Evolutionary conservation across 1,284 basidiomycete species (phyloP), one percentile per base, ranked within the genome.

Genomic region (Anthracocystis panici-leucophaei): DNA sequence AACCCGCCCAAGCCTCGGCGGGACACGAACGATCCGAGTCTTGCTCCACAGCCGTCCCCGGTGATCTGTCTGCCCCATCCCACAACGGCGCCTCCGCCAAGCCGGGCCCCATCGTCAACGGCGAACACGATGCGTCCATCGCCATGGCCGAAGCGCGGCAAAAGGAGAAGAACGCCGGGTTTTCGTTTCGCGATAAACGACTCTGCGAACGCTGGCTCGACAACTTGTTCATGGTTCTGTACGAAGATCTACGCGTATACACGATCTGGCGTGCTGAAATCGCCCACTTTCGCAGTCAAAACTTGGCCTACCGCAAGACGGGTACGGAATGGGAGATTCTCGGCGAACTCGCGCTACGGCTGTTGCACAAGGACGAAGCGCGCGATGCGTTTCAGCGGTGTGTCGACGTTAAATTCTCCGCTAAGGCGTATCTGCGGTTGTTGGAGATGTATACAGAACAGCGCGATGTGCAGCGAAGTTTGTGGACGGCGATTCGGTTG

Each of bases 231-330:
- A 95, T 99, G 94, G 95, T 98, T 2, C 88, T 98, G 5, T 98
- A 98, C 85, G 95, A 98, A 92, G 96, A 99, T 84, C 88, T 99
- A 53, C 91, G 97, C n/a, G 93, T 99, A 12, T 99, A 96, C 91
- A 99, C 97, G 0, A 99, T 99, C 83, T 99, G 97, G 91, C 91
- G 96, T 21, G 96, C 97, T 4, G 97, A 99, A 84, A 92, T 98
- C n/a, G 94, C 94, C 0, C 96, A 99, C 84, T 99, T 97, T 89
- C 97, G 96, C 84, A 94, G 93, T 0, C 96, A 98, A 84, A 93
- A 96, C 78, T 92, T 98, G 70, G 94, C 95, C 0, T 99, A 98
- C 85, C 91, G 93, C 73, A 98, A 98, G 88, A 97, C 96, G 0
- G 94, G 93, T 0, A 88, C 94, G 18, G 96, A 99, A 86, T 99